Evolutionary conservation across 371 early-diverging fungal genomes (phyloP).

Genomic region (Rhizopus stolonifer): DNA sequence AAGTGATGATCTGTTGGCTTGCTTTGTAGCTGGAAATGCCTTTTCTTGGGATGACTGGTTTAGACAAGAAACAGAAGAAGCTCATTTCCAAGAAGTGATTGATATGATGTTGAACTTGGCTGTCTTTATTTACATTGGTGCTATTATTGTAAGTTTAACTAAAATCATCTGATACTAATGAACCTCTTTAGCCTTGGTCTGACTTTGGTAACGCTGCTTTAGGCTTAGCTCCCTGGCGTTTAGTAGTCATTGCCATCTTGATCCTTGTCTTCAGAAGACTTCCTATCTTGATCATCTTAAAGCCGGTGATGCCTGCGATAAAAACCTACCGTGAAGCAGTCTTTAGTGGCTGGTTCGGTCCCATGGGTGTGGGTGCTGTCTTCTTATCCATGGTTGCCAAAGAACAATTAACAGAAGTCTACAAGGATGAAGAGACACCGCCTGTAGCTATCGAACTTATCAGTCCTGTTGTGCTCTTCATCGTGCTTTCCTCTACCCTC

Average conservation of each 20-base stretch:
- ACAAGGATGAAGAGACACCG: constrained; percentile 20
- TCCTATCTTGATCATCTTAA: constrained; percentile 71
- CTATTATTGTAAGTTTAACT: constrained; percentile 65
- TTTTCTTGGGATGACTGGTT: constrained; percentile 94
- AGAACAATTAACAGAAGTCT: constrained; percentile 43
- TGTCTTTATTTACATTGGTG: constrained; percentile 92
- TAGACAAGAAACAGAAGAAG: constrained; percentile 79
- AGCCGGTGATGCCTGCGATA: constrained; percentile 72
- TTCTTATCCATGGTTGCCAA: constrained; percentile 70
- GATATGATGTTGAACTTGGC: constrained; percentile 88
- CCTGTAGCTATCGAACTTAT: constrained; percentile 37
- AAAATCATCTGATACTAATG: no score
- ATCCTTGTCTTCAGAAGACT: constrained; percentile 84
- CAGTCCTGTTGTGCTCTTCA: constrained; percentile 67
- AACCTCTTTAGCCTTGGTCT: constrained; percentile 79
- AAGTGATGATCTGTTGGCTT: constrained; percentile 87
- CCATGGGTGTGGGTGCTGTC: constrained; percentile 84
- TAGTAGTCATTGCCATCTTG: constrained; percentile 65
- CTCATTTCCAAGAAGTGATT: constrained; percentile 88
- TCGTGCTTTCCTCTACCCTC: constrained; percentile 75
- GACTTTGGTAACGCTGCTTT: constrained; percentile 57
- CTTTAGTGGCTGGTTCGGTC: constrained; percentile 97
- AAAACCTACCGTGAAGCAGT: constrained; percentile 78
- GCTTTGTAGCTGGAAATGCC: constrained; percentile 89
- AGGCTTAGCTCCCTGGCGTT: constrained; percentile 64